Evolutionary conservation across 1,284 basidiomycete genomes (phyloP), one percentile per base, ranked within the genome.

Genomic region (Ustilago tritici): DNA sequence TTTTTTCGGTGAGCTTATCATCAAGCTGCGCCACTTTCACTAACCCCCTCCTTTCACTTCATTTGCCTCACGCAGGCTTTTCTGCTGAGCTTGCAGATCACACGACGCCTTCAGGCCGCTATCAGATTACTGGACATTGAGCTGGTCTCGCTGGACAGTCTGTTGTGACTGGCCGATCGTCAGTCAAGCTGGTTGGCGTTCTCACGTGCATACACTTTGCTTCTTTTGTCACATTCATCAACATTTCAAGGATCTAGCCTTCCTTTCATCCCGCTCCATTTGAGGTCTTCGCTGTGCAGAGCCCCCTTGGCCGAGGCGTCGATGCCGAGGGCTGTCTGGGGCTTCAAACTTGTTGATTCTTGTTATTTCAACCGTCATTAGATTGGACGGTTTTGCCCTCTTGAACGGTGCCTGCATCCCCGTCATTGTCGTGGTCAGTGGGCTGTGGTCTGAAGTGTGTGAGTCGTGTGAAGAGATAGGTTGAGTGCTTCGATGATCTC

Each of bases 261-360:
- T 55, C 17, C 46, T 28, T 61, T 49, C 23, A n/a, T 28, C 38
- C 46, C n/a, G 28, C 40, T 36, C 40, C 57, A n/a, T 11, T 38
- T 34, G 12, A 32, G 36, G 1, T 49, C 47, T 57, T 56, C 65
- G 63, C 68, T 70, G 68, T 55, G 68, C 68, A 49, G 63, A 57
- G 35, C 4, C 19, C 17, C 53, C 23, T 28, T 28, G 23, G 23
- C 23, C 23, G 23, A 28, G 23, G 23, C 23, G 23, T 28, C 23
- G 23, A 28, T 28, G 2, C 23, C 23, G 23, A 28, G 23, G 3
- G 23, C 23, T 28, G 23, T 28, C 23, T 28, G 23, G 23, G 23
- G 23, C 23, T 28, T 28, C 23, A 28, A 28, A 28, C 23, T 28
- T 28, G 23, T 28, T 28, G 23, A 28, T 28, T 40, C 11, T 40